phyloP scores from a whole-genome alignment of 495 filamentous ascomycete genomes.

The Podospora appendiculata region DNA sequence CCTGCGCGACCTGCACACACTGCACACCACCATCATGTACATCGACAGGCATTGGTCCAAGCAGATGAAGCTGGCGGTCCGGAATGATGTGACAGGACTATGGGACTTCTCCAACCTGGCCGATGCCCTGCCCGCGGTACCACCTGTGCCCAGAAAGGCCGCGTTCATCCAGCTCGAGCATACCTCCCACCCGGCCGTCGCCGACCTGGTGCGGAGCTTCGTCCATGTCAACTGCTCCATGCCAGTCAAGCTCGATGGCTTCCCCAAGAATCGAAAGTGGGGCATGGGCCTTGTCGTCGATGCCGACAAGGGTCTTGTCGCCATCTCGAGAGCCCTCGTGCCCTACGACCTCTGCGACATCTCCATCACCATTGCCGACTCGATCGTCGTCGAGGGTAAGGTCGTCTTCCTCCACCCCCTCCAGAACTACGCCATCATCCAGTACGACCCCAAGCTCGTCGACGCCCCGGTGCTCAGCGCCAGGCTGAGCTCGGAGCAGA shows the following conservation, averaged over 20 bases:
- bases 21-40: conserved; percentile 84
- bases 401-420: conserved; percentile 97
- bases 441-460: conserved; percentile 89
- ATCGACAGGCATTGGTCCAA: conserved; percentile 92
- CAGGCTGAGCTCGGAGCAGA: conserved; percentile 66
- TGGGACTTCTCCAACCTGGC: conserved; percentile 92
- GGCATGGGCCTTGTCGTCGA: conserved; percentile 95
- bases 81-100: conserved; percentile 82
- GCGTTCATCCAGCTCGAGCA: conserved; percentile 88
- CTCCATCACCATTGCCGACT: conserved; percentile 88
- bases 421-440: conserved; percentile 92
- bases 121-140: conserved; percentile 65
- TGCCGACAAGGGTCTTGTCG: conserved; percentile 87
- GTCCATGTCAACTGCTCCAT: conserved; percentile 86
- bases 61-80: conserved; percentile 87
- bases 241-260: conserved; percentile 94
- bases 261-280: conserved; percentile 84
- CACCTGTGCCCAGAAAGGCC: conserved; percentile 65
- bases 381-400: conserved; percentile 86
- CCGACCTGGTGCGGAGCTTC: conserved; percentile 88
- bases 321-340: conserved; percentile 87
- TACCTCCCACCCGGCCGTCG: conserved; percentile 80
- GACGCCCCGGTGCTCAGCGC: conserved; percentile 89
- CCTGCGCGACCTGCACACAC: conserved; percentile 86
- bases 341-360: conserved; percentile 97